Base-by-base conservation (phyloP, 768 basidiomycete species). In the Hirschioporus abietinus region DNA sequence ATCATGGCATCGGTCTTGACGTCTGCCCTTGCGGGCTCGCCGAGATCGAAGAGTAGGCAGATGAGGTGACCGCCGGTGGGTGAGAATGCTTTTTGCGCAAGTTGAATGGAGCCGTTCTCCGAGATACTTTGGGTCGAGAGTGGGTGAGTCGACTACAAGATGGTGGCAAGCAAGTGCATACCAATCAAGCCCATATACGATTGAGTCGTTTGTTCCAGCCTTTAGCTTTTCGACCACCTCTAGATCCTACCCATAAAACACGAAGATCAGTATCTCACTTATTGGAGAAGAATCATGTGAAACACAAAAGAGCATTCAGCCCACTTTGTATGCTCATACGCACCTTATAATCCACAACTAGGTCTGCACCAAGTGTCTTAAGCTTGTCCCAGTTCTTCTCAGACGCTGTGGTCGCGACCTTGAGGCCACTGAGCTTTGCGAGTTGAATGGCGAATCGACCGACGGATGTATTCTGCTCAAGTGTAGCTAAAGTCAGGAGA, bases 361-460 rank as follows among this genome's bases (percentile, higher is more conserved):
- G 77, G 35, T 79, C 75, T 0, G 84, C 84, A 4, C 84, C 83
- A 9, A 81, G 71, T 1, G 72, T 67, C 57, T 76, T 76, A n/a
- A 83, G 68, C n/a, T 78, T 71, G 0, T 73, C 76, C 60, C 76
- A 74, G 68, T 82, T 81, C 42, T 71, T 69, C 18, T 77, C 72
- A 0, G 82, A 83, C 4, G 81, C 78, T 24, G 81, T 82, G 10
- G 83, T 77, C n/a, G 82, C 75, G 60, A 84, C 80, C 24, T 76
- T 76, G 66, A 82, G 76, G 20, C 83, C 84, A 0, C 79, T 70
- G 2, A 79, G 71, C 42, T 78, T 77, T 1, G 79, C 78, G 17
- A 84, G 76, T 68, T 81, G 78, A 20, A 84, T 74, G 0, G 79
- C 79, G 66, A 71, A 76, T 30, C 73, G 72, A 0, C 79, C 79